Evolutionary conservation across 2,329 filamentous ascomycete species (phyloP), one percentile per base, ranked within the genome.

Genomic region (Fulvia fulva): DNA sequence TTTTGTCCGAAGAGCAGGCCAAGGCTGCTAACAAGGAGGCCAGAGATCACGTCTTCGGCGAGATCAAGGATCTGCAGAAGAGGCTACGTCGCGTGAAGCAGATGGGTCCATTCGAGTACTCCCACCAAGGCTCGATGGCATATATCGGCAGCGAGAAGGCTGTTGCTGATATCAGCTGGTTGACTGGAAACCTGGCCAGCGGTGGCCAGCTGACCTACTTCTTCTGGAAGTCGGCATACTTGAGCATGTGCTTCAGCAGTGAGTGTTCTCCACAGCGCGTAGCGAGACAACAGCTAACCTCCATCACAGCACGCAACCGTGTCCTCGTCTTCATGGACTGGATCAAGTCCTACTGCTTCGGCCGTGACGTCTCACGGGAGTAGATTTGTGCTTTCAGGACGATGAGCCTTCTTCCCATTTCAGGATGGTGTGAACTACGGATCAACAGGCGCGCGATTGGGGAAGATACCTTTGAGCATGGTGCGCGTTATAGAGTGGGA

Each of bases 211-310:
- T 97, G 77, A 99, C 94, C 57, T 99, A 96, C 80, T 84, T 97
- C 67, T 99, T 99, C 86, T 99, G 94, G 94, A 85, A 92, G 75
- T 95, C 90, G 73, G 94, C 93, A 56, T 99, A 99, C 77, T 81
- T 99, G 75, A 97, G 91, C 83, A 99, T 99, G 94, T 97, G 93
- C 85, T 99, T 99, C 77, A 97, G 92, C 86, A 92, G 91, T 94
- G 84, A 87, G 90, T 62, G 51, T n/a, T 23, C 19, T 26, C 21
- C 1, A 25, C 21, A 12, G 4, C 44, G 46, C 46, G 50, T 55
- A 41, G 53, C 12, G 57, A 21, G 7, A 19, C 3, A 43, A 7
- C n/a, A 37, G 30, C 68, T 69, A 57, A 71, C 61, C 12, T 54
- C 16, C 56, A 43, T 53, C 25, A 34, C 62, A 95, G 90, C 90